Percentiles rank a stretch among this genome's conserved stretches.
These are phyloP conservation scores for Begonia masoniana DNA, from an alignment of 306 rosid species.

Conservation along the genomic window DNA sequence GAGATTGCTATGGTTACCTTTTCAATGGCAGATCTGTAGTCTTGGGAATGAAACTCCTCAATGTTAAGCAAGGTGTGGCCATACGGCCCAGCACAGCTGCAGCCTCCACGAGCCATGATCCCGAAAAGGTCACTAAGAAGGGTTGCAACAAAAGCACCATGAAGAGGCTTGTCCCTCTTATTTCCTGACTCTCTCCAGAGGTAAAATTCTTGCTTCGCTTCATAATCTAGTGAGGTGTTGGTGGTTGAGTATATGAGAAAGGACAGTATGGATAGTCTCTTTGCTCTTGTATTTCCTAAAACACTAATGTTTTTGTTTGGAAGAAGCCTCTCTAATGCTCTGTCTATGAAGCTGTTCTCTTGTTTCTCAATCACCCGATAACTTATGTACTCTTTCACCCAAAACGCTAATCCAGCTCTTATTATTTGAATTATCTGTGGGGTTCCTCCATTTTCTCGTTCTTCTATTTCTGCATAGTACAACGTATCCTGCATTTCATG, in stretches of 20 bases:
- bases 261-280: conserved; percentile 65
- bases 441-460: conserved; percentile 79
- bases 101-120: conserved; percentile 80
- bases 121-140: conserved; percentile 76
- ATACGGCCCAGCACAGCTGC: conserved; percentile 90
- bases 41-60: conserved; percentile 31
- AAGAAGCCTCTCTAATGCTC: conserved; percentile 44
- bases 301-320: conserved; percentile 40
- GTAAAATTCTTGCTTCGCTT: conserved; percentile 18
- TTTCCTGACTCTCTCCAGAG: conserved; percentile 51
- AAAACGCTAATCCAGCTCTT: conserved; percentile 75
- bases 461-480: conserved; percentile 56
- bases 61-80: conserved; percentile 58
- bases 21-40: conserved; percentile 45
- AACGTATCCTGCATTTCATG: conserved; percentile 54
- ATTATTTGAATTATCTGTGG: conserved; percentile 77
- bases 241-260: conserved; percentile 46
- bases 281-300: conserved; percentile 39
- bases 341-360: conserved; percentile 32
- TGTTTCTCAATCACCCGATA: conserved; percentile 43
- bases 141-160: conserved; percentile 64
- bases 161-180: conserved; percentile 55
- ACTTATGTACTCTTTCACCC: conserved; percentile 71
- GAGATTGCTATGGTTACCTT: conserved; percentile 27
- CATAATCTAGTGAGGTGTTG: conserved; percentile 12